Base-by-base conservation (phyloP, 306 rosid species). In the Sphenostylis stenocarpa region DNA sequence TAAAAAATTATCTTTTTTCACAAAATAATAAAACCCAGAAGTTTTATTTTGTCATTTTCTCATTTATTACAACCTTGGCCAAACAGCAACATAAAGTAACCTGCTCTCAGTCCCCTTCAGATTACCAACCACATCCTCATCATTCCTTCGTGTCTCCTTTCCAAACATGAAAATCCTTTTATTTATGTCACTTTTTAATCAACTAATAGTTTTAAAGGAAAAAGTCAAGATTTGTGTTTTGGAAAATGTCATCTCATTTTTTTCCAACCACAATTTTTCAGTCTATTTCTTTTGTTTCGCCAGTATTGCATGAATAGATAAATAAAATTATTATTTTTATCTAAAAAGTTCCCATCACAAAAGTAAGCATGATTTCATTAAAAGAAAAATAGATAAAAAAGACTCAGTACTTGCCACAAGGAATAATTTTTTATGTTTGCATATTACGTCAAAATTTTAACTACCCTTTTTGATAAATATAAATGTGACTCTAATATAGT, bases 71-170 rank as follows among this genome's bases (percentile, higher is more conserved):
- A 26, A 47, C 72, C 55, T 61, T 57, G 28, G 62, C 77, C 39
- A 58, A 70, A 67, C 66, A 66, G 34, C 53, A 41, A 11, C 36
- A 5, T 6, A 53, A 23, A 68, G 28, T 53, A 38, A 52, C 62
- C 67, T 33, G 41, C 64, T 26, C 26, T 26, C 26, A 31, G 67
- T 29, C 75, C 58, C 61, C 61, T 61, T 23, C 17, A 39, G 60
- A 55, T 68, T 80, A 52, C 84, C 36, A 43, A 80, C 31, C 31
- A 10, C 63, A 48, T 34, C 77, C 20, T 44, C 21, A 16, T 43
- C 65, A 45, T 49, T 20, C 49, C 33, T 49, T 60, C 81, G 81
- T 84, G 75, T 61, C 74, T 52, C 82, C 62, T 13, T 31, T 20
- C 12, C 65, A 53, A 19, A 20, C 36, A 28, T 44, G 9, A 73